These are phyloP conservation scores for Phytophthora meadii DNA, from an alignment of 352 stramenopile species.

Conservation along the genomic window DNA sequence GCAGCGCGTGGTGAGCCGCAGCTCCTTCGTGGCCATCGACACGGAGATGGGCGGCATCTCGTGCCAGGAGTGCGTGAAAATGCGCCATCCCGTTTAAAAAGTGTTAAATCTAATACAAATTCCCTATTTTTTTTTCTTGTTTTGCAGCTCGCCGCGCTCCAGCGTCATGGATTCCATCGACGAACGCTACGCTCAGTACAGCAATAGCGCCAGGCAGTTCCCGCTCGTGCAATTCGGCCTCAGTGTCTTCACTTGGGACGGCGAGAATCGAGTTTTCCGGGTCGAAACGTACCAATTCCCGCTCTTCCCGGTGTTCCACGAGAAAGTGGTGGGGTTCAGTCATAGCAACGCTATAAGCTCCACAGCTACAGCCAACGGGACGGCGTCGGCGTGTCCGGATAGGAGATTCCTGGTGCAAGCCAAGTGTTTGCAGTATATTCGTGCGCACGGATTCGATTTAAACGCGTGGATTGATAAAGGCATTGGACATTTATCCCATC, in stretches of 20 bases:
- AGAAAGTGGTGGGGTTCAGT: slow-evolving; percentile 24
- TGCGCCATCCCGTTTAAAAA: background rate
- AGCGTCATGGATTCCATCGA: slow-evolving; percentile 81
- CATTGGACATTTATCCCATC: slow-evolving; percentile 73
- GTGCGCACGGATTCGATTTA: slow-evolving; percentile 79
- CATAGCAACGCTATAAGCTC: background rate
- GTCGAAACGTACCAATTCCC: slow-evolving; percentile 80
- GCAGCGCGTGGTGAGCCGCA: slow-evolving; percentile 35
- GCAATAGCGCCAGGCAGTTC: slow-evolving; percentile 62
- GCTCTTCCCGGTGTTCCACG: slow-evolving; percentile 66
- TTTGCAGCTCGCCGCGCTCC: slow-evolving; percentile 39
- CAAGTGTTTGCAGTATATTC: slow-evolving; percentile 82
- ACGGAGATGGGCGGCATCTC: slow-evolving; percentile 81
- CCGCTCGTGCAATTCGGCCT: slow-evolving; percentile 80
- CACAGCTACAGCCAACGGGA: slow-evolving; percentile 3
- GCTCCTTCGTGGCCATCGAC: slow-evolving; percentile 78
- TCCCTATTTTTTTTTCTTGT: slow-evolving; percentile 1
- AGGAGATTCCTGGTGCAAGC: slow-evolving; percentile 71
- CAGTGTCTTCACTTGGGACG: slow-evolving; percentile 72
- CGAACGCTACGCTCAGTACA: slow-evolving; percentile 68
- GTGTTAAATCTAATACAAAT: slow-evolving; percentile 1
- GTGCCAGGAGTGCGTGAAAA: slow-evolving; percentile 60
- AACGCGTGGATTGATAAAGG: slow-evolving; percentile 81
- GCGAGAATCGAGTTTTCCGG: slow-evolving; percentile 43
- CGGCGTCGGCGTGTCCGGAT: slow-evolving; percentile 44